Conservation (phyloP, 768 basidiomycete species). For the Psilocybe subaeruginosa region DNA sequence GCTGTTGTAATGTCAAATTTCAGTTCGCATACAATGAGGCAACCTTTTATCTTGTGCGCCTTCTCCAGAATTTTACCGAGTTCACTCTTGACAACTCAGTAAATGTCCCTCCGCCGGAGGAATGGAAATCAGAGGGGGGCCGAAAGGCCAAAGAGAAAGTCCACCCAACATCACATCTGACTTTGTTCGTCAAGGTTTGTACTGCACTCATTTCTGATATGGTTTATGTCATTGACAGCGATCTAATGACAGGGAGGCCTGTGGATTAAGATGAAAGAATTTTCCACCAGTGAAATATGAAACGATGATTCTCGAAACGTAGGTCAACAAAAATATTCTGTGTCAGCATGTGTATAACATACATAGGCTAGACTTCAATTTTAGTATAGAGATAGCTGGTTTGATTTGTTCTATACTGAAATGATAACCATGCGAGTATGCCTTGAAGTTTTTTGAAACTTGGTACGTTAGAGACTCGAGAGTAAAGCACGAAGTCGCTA, state of each 20-base stretch:
- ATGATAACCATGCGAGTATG: no score
- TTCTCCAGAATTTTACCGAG: conserved; percentile 51
- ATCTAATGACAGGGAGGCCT: conserved; percentile 13
- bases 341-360: no score
- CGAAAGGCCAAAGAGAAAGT: conserved; percentile 44
- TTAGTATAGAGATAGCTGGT: no score
- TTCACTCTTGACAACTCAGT: conserved; percentile 42
- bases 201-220: background rate
- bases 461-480: no score
- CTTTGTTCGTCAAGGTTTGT: conserved; percentile 38
- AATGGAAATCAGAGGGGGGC: conserved; percentile 37
- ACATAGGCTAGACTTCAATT: no score
- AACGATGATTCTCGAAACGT: background rate
- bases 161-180: conserved; percentile 40
- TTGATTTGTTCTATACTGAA: no score
- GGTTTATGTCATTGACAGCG: conserved; percentile 26
- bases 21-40: conserved; percentile 57
- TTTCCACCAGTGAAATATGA: background rate
- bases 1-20: background rate
- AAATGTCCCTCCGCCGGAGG: conserved; percentile 38
- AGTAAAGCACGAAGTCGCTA: no score
- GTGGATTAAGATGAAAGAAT: conserved; percentile 19
- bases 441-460: no score
- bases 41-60: conserved; percentile 55
- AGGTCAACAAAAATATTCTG: no score